These are phyloP conservation scores for Diddensiella caesifluorescens DNA, from an alignment of 805 yeast species.

Conservation along the genomic window DNA sequence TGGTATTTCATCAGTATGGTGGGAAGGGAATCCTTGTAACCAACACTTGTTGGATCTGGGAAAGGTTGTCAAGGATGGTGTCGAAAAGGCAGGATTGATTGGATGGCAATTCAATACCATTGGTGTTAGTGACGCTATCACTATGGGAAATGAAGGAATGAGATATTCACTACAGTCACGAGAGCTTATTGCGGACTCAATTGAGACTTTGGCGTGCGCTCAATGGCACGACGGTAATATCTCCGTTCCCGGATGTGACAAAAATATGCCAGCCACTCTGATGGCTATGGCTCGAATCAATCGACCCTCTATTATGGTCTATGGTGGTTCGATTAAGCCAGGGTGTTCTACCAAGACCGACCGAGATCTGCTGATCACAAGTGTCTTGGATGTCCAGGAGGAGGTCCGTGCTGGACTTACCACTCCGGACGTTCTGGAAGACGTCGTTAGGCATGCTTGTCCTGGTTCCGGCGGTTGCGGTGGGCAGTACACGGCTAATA, in stretches of 20 bases:
- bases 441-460: slow-evolving; percentile 80
- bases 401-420: slow-evolving; percentile 71
- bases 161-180: slow-evolving; percentile 89
- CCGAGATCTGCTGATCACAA: slow-evolving; percentile 78
- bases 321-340: slow-evolving; percentile 86
- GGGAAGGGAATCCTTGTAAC: slow-evolving; percentile 97
- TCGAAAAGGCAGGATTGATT: slow-evolving; percentile 78
- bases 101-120: slow-evolving; percentile 95
- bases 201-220: slow-evolving; percentile 89
- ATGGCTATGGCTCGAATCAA: slow-evolving; percentile 88
- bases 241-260: slow-evolving; percentile 91
- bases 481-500: slow-evolving; percentile 98
- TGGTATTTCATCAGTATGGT: slow-evolving; percentile 97
- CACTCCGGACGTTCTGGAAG: slow-evolving; percentile 65
- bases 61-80: slow-evolving; percentile 68
- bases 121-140: slow-evolving; percentile 95
- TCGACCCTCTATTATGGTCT: slow-evolving; percentile 81
- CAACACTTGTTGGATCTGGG: slow-evolving; percentile 89
- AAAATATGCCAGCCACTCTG: slow-evolving; percentile 87
- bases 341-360: slow-evolving; percentile 52
- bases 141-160: slow-evolving; percentile 97
- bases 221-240: slow-evolving; percentile 92
- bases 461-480: slow-evolving; percentile 99
- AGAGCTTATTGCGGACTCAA: slow-evolving; percentile 93
- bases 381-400: slow-evolving; percentile 92